Conservation (phyloP, 2,329 filamentous ascomycete genomes). For the Aspergillus sp. region DNA sequence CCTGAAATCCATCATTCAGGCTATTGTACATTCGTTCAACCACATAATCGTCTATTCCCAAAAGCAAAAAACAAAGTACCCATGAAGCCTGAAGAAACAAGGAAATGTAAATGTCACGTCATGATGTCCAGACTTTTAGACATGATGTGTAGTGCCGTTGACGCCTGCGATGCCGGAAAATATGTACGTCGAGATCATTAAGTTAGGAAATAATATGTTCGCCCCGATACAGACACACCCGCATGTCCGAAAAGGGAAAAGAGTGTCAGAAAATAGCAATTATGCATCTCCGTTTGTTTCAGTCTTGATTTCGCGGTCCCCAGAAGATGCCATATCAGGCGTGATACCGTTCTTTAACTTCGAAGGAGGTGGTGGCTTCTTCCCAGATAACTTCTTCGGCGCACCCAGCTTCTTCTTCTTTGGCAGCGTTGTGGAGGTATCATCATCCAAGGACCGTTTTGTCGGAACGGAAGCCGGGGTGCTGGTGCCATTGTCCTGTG, state of each 20-base stretch:
- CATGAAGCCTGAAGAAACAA: slow-evolving; percentile 13
- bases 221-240: slow-evolving; percentile 14
- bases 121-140: slow-evolving; percentile 22
- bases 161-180: slow-evolving; percentile 26
- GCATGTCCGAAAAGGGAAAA: slow-evolving; percentile 7
- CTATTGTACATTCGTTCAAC: slow-evolving; percentile 23
- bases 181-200: slow-evolving; percentile 30
- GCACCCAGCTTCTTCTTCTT: slow-evolving; percentile 51
- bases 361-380: slow-evolving; percentile 36
- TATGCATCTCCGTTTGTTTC: slow-evolving; percentile 32
- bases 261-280: background rate
- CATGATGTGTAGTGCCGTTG: slow-evolving; percentile 21
- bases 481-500: slow-evolving; percentile 44
- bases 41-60: slow-evolving; percentile 22
- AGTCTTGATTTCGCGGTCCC: slow-evolving; percentile 35
- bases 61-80: slow-evolving; percentile 11
- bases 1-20: slow-evolving; percentile 7
- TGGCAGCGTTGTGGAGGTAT: slow-evolving; percentile 45
- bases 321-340: slow-evolving; percentile 24
- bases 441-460: slow-evolving; percentile 43
- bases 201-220: slow-evolving; percentile 21
- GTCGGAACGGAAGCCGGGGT: slow-evolving; percentile 33
- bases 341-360: slow-evolving; percentile 45
- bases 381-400: slow-evolving; percentile 37
- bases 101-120: slow-evolving; percentile 18